Evolutionary conservation across 108 stramenopile species (phyloP), one percentile per base, ranked within the genome.

Genomic region (Mayamaea pseudoterrestris): DNA sequence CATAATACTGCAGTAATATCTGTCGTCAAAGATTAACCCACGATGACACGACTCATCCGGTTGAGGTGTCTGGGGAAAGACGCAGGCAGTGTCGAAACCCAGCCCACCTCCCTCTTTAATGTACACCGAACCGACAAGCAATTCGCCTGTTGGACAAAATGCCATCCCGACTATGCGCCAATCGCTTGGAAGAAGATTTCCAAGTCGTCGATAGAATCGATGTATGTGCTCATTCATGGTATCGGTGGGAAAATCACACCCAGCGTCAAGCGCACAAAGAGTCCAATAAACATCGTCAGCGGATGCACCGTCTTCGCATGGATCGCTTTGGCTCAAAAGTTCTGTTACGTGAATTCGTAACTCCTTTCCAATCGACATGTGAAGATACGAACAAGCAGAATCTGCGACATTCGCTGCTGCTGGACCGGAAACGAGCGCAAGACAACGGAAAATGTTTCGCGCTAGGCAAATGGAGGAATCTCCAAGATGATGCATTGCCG

Each of bases 131-230:
- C 65, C 60, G 8, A 74, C 24, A 6, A 88, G 57, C 3, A 83
- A 37, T 43, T 88, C 78, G 18, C 85, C 78, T 7, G 80, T 69
- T 16, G 80, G 78, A 47, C 73, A 75, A 16, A 71, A 34, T n/a
- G 66, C 61, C 8, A 65, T 18, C 8, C 59, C 62, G 12, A 79
- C 47, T 32, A 84, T 50, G 21, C 41, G 57, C 80, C 80, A 90
- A 28, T 18, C 48, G 7, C 30, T 1, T 8, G 80, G 80, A 27
- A 72, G 25, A 8, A 50, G 36, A 7, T 44, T 27, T 17, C 50
- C 50, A 8, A 71, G 37, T 7, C 35, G 27, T 39, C 37, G 8
- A 18, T 20, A 20, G 37, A 39, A 39, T 3, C 3, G 8, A 39
- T 20, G 8, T 39, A 20, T 8, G 3, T 3, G 5, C 18, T 39